Conservation (phyloP, 1,139 yeast species). For the Blastobotrys aristatus region DNA sequence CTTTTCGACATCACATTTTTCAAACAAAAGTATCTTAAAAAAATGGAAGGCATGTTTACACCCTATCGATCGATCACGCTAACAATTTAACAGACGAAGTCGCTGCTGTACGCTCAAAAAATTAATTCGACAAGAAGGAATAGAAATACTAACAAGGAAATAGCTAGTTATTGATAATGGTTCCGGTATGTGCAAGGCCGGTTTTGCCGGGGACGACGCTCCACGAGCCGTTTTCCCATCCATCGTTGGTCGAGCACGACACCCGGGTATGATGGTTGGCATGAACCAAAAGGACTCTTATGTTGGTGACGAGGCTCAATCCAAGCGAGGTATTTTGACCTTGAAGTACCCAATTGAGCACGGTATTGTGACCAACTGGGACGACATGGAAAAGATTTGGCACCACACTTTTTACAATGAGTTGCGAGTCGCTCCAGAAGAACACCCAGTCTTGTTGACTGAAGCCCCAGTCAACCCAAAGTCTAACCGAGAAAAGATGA, state of each 20-base stretch:
- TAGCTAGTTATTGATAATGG: conserved; percentile 95
- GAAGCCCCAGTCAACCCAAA: conserved; percentile 99
- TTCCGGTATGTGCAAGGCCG: conserved; percentile 99
- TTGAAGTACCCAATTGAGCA: conserved; percentile 99
- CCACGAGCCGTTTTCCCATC: conserved; percentile 99
- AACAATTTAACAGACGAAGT: conserved; percentile 30
- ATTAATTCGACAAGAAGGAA: background rate
- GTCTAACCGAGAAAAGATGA: conserved; percentile 99
- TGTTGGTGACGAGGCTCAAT: conserved; percentile 99
- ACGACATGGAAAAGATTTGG: conserved; percentile 99
- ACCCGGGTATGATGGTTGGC: conserved; percentile 97
- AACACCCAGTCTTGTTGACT: conserved; percentile 95
- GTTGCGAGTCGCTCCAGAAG: conserved; percentile 98
- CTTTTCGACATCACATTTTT: background rate
- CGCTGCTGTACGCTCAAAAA: conserved; percentile 30
- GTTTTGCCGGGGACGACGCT: conserved; percentile 99
- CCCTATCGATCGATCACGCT: no score
- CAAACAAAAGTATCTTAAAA: conserved; percentile 2
- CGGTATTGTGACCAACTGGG: conserved; percentile 99
- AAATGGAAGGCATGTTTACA: conserved; percentile 25
- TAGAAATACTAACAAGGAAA: conserved; percentile 7
- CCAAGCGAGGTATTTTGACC: conserved; percentile 99
- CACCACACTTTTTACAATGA: conserved; percentile 97
- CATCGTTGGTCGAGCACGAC: conserved; percentile 99
- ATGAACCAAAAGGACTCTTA: conserved; percentile 99